Percentiles rank a stretch among this genome's conserved stretches.
phyloP scores from a whole-genome alignment of 352 stramenopile genomes.

The Pilasporangium apinafurcum region DNA sequence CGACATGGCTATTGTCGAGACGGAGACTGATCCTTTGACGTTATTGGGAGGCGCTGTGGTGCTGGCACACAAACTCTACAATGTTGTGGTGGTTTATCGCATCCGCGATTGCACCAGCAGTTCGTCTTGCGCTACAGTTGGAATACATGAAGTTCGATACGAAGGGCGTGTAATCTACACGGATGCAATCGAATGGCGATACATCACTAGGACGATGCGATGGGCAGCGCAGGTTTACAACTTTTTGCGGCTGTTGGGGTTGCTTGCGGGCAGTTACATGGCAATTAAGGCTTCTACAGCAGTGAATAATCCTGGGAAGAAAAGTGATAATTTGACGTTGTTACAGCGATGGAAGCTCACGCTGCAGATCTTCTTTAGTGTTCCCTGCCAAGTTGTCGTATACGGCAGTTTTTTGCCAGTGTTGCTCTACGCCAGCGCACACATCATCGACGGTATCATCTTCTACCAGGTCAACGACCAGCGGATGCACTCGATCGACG shows the following conservation, averaged over 20 bases:
- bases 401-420: constrained; percentile 47
- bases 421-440: constrained; percentile 34
- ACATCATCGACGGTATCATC: constrained; percentile 44
- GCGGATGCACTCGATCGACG: constrained; percentile 18
- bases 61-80: constrained; percentile 52
- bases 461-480: constrained; percentile 44
- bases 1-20: constrained; percentile 41
- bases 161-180: constrained; percentile 46
- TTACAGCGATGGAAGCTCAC: constrained; percentile 4
- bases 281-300: constrained; percentile 11
- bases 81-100: constrained; percentile 34
- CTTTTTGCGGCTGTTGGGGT: constrained; percentile 20
- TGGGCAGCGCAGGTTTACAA: constrained; percentile 43
- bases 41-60: constrained; percentile 35
- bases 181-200: constrained; percentile 44
- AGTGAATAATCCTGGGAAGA: no score
- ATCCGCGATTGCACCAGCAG: constrained; percentile 19
- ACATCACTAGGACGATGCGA: constrained; percentile 32
- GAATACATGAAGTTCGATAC: constrained; percentile 33
- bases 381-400: constrained; percentile 43
- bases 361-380: constrained; percentile 29
- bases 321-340: constrained; percentile 2
- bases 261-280: constrained; percentile 21
- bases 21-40: constrained; percentile 42
- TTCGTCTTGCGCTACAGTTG: constrained; percentile 15